These are phyloP conservation scores for Penicillium sp. DNA, from an alignment of 2,329 filamentous ascomycete species.

Conservation along the genomic window DNA sequence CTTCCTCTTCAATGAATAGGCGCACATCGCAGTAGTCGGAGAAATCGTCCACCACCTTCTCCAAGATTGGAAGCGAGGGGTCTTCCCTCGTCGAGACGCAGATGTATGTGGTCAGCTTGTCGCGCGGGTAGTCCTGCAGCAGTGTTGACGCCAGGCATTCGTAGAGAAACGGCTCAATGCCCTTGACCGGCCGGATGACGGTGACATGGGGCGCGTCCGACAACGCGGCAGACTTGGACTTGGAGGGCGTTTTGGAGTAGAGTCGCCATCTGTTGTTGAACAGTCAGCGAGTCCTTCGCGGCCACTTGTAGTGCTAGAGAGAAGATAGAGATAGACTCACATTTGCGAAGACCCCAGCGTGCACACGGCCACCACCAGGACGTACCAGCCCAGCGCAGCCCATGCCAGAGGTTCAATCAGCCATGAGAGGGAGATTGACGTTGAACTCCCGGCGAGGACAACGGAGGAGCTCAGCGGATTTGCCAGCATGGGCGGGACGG, in stretches of 20 bases:
- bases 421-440: slow-evolving; percentile 16
- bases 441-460: slow-evolving; percentile 13
- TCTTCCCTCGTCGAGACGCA: slow-evolving; percentile 75
- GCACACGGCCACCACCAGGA: slow-evolving; percentile 53
- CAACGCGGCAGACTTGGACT: slow-evolving; percentile 36
- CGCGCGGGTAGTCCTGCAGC: slow-evolving; percentile 70
- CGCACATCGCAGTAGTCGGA: slow-evolving; percentile 61
- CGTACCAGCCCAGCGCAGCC: slow-evolving; percentile 52
- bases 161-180: slow-evolving; percentile 82
- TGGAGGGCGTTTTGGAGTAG: slow-evolving; percentile 45
- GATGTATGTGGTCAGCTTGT: slow-evolving; percentile 74
- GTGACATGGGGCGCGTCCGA: slow-evolving; percentile 73
- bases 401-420: slow-evolving; percentile 42
- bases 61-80: slow-evolving; percentile 70
- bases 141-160: slow-evolving; percentile 88
- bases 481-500: slow-evolving; percentile 17
- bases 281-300: no score
- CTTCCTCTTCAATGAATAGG: slow-evolving; percentile 77
- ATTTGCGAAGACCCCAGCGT: slow-evolving; percentile 57
- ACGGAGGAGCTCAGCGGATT: slow-evolving; percentile 14
- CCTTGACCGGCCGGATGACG: slow-evolving; percentile 88
- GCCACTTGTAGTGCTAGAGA: background rate
- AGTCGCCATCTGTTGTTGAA: slow-evolving; percentile 48
- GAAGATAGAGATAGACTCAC: slow-evolving; percentile 35
- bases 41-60: slow-evolving; percentile 69